A percentile compares a stretch with the other conserved stretches of the same genome.
These are phyloP conservation scores for Pestalotiopsis sp. DNA, from an alignment of 2,329 filamentous ascomycete species.

Conservation along the genomic window DNA sequence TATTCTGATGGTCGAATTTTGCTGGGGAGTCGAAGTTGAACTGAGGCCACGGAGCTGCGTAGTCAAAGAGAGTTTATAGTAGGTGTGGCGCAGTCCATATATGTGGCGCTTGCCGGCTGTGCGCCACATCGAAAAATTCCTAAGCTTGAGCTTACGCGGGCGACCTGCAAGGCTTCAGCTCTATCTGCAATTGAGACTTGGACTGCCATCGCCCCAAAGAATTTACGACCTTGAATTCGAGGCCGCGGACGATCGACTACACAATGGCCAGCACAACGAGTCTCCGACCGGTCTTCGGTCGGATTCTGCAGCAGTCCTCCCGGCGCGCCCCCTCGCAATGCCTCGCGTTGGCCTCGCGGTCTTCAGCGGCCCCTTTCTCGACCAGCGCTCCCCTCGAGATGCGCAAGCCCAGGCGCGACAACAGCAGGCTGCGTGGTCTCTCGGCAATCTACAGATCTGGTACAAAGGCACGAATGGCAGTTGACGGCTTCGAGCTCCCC, in stretches of 20 bases:
- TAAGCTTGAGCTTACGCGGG: neutral
- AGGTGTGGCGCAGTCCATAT: neutral
- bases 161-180: constrained; percentile 11
- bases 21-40: neutral
- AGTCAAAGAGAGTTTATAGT: neutral
- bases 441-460: constrained; percentile 81
- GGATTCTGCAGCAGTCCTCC: constrained; percentile 26
- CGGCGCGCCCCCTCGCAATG: constrained; percentile 17
- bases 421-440: constrained; percentile 79
- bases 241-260: neutral
- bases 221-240: neutral
- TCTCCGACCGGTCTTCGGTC: constrained; percentile 32
- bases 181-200: neutral
- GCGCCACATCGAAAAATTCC: constrained; percentile 12
- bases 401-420: constrained; percentile 60
- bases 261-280: constrained; percentile 32
- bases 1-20: no score
- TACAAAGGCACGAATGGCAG: constrained; percentile 71
- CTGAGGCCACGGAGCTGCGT: neutral
- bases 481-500: constrained; percentile 73
- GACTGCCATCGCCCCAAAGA: neutral
- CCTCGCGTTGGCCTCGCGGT: constrained; percentile 16
- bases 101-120: neutral
- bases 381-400: constrained; percentile 30
- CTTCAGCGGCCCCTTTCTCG: constrained; percentile 30